phyloP scores from a whole-genome alignment of 169 alveolate genomes.

The Neospora caninum region DNA sequence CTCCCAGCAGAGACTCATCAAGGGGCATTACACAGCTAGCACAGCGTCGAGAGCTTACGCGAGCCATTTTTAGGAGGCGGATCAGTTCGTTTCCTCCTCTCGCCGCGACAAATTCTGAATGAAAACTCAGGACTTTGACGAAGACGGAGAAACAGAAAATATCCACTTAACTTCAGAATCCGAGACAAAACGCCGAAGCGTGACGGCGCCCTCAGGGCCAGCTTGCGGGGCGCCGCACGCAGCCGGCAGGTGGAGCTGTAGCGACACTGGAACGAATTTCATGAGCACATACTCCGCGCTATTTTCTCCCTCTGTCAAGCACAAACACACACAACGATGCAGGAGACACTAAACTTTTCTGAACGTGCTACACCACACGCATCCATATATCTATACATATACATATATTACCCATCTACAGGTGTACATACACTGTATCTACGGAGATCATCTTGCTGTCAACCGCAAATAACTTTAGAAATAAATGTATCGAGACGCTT shows the following conservation, averaged over 20 bases:
- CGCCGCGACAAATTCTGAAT: too few species aligned
- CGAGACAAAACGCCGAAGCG: constrained; percentile 1
- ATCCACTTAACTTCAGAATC: constrained; percentile 7
- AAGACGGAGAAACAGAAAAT: background rate
- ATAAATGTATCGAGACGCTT: too few species aligned
- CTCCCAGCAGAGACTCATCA: too few species aligned
- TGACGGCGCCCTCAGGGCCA: background rate
- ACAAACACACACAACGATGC: background rate
- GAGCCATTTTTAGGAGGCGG: too few species aligned
- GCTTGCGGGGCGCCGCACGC: background rate
- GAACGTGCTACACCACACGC: background rate
- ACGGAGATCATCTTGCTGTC: too few species aligned
- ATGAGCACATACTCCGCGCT: constrained; percentile 13
- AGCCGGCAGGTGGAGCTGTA: constrained; percentile 18
- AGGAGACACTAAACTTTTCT: background rate
- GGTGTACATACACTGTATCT: too few species aligned
- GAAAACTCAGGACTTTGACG: background rate
- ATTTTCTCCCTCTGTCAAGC: background rate
- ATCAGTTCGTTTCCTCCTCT: too few species aligned
- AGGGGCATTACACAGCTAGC: too few species aligned
- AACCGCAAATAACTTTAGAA: too few species aligned
- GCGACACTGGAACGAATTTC: constrained; percentile 32
- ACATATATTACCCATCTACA: background rate
- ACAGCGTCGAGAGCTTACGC: too few species aligned
- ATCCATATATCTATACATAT: background rate